A percentile compares a stretch with the other conserved stretches of the same genome.
Evolutionary conservation across 1,284 basidiomycete genomes (phyloP).

Genomic region (Malassezia caprae): DNA sequence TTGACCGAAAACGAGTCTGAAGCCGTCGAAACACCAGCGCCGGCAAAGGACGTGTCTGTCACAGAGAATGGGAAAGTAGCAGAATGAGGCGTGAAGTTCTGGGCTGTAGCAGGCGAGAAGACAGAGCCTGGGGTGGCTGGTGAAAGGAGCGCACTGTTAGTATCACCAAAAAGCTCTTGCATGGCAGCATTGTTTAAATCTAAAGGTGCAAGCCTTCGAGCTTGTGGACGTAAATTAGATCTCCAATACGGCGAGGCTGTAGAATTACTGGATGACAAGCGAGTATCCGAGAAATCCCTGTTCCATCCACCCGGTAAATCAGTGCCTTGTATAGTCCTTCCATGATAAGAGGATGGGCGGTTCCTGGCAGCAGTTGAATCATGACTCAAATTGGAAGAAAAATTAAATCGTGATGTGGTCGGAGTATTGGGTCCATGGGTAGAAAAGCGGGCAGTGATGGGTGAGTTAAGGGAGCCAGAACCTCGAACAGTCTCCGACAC

Average conservation of each 20-base stretch:
- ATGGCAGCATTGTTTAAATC: not conserved
- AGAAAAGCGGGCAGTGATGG: not conserved
- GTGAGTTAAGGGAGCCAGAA: not conserved
- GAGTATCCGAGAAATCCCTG: not conserved
- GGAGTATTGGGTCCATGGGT: not conserved
- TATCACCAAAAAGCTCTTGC: constrained; percentile 1
- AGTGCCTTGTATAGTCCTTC: not conserved
- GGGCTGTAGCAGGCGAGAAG: not conserved
- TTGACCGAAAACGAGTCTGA: not conserved
- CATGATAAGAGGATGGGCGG: not conserved
- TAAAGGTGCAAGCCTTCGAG: not conserved
- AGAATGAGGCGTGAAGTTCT: not conserved
- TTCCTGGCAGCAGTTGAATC: not conserved
- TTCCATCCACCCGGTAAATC: not conserved
- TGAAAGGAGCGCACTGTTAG: not conserved
- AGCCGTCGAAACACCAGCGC: not conserved
- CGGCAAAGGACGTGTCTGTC: not conserved
- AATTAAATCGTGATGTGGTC: not conserved
- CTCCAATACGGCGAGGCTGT: not conserved
- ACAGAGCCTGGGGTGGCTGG: not conserved
- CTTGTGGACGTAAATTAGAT: not conserved
- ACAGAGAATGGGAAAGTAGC: not conserved
- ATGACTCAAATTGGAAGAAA: not conserved
- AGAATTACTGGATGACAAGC: not conserved
- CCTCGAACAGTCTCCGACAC: constrained; percentile 30